Conservation (phyloP, 2,329 filamentous ascomycete genomes). For the Ustilaginoidea virens region DNA sequence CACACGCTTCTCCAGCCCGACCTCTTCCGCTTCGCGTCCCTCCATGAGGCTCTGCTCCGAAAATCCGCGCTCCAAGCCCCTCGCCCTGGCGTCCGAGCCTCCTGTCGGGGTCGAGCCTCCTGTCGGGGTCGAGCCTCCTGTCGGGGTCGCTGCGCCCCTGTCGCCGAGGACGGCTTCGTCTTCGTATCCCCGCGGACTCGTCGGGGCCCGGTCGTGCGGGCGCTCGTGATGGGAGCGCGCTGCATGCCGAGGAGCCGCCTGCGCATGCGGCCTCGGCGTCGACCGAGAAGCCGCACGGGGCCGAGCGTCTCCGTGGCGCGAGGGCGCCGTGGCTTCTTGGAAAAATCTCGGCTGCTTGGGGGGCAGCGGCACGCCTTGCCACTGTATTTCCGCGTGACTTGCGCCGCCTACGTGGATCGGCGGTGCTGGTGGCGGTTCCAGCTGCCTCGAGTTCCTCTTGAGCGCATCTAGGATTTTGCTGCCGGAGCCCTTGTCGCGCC, state of each 20-base stretch:
- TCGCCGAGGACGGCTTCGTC: too few species aligned
- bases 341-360: background rate
- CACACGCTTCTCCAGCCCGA: slow-evolving; percentile 7
- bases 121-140: too few species aligned
- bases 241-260: too few species aligned
- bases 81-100: background rate
- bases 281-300: too few species aligned
- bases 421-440: background rate
- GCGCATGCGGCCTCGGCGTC: too few species aligned
- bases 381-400: background rate
- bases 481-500: slow-evolving; percentile 8
- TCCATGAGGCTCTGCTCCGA: slow-evolving; percentile 2
- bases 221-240: too few species aligned
- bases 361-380: background rate
- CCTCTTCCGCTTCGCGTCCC: background rate
- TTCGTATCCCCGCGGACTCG: too few species aligned
- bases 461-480: slow-evolving; percentile 17
- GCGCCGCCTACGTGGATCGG: background rate
- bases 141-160: too few species aligned
- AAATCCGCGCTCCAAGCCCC: background rate
- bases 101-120: too few species aligned
- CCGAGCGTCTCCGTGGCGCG: too few species aligned
- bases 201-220: too few species aligned
- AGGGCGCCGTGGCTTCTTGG: background rate
- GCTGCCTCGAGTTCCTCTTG: slow-evolving; percentile 16